phyloP scores from a whole-genome alignment of 352 stramenopile species.

The Globisporangium irregulare region DNA sequence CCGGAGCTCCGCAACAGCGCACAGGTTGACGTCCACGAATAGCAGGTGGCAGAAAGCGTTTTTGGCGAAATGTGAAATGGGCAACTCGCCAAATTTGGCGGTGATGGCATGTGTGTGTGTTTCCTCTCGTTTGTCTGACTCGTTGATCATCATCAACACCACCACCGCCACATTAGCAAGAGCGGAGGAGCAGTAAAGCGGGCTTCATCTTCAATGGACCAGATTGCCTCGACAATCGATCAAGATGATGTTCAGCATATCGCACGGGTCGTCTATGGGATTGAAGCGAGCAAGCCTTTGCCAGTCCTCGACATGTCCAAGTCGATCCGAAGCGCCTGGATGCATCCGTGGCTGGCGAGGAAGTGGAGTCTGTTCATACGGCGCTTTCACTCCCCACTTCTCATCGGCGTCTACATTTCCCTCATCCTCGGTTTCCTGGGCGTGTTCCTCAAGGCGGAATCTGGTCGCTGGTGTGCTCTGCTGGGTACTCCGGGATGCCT shows the following conservation, averaged over 20 bases:
- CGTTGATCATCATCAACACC: background rate
- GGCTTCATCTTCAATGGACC: background rate
- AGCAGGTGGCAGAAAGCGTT: background rate
- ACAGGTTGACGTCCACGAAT: background rate
- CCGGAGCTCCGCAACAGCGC: too few relatives aligned
- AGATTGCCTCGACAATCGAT: background rate
- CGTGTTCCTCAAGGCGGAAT: slow-evolving; percentile 1
- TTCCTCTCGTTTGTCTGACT: background rate
- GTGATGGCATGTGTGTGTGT: background rate
- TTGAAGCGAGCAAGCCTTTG: background rate
- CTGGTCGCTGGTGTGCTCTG: slow-evolving; percentile 2
- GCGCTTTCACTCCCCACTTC: background rate
- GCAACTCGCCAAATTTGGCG: background rate
- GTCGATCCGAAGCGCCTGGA: background rate
- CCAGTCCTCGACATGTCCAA: slow-evolving; percentile 1
- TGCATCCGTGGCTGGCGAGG: slow-evolving; percentile 2
- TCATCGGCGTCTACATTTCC: slow-evolving; percentile 1
- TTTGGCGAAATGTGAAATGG: background rate
- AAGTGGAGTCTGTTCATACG: slow-evolving; percentile 2
- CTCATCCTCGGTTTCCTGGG: slow-evolving; percentile 1
- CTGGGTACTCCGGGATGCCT: background rate
- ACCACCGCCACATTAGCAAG: background rate
- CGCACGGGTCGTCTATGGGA: background rate
- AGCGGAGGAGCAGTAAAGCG: background rate
- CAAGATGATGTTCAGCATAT: background rate